Conservation (phyloP, 495 filamentous ascomycete species). For the Parathielavia appendiculata region DNA sequence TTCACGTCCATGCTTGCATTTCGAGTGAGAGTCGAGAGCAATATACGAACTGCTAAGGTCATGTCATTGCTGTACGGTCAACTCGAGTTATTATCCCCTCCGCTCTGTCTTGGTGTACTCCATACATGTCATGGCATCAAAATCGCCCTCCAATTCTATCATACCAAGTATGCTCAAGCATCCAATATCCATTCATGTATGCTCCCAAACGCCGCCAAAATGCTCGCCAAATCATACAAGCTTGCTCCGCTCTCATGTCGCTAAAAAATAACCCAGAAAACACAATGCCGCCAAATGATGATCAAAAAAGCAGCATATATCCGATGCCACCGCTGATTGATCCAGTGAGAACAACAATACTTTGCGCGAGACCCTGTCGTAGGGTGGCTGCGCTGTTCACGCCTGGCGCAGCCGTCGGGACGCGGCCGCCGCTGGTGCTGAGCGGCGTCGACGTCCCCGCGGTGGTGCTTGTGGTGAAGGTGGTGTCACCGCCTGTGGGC, state of each 20-base stretch:
- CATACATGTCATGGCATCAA: too few relatives aligned
- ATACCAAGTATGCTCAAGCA: too few relatives aligned
- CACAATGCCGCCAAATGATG: not conserved
- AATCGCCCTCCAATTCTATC: too few relatives aligned
- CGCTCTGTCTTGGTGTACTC: too few relatives aligned
- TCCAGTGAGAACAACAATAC: not conserved
- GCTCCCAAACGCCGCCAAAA: not conserved
- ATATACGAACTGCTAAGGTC: too few relatives aligned
- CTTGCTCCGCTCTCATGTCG: too few relatives aligned
- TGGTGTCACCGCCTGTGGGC: not conserved
- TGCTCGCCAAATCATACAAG: too few relatives aligned
- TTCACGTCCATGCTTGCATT: not conserved
- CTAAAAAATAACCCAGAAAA: not conserved
- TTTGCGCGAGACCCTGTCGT: not conserved
- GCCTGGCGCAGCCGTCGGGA: slow-evolving; percentile 5
- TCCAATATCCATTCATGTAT: too few relatives aligned
- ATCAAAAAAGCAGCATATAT: not conserved
- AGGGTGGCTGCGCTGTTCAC: not conserved
- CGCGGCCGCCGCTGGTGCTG: not conserved
- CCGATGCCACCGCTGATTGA: not conserved
- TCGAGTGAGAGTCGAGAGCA: too few relatives aligned
- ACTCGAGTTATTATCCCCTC: too few relatives aligned
- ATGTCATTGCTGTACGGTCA: too few relatives aligned
- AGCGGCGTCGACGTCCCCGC: not conserved
- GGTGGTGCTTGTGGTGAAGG: not conserved